phyloP scores from a whole-genome alignment of 208 protist species.

The Trypanosoma mega region DNA sequence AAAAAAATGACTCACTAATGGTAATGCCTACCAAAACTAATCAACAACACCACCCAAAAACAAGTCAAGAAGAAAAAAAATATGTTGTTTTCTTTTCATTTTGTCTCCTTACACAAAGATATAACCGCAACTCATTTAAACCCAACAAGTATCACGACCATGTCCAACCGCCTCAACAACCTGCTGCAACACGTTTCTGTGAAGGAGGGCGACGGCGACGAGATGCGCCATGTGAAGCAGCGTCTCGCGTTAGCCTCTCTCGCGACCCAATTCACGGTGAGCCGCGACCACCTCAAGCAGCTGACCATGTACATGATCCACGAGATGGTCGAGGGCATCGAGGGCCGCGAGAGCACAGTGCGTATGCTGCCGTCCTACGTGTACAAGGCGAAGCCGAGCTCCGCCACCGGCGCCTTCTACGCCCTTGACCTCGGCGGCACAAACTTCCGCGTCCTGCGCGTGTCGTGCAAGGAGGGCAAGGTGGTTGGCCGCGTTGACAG shows the following conservation, averaged over 20 bases:
- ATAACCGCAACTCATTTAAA: not conserved
- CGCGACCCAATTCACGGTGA: slow-evolving; percentile 65
- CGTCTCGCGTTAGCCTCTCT: slow-evolving; percentile 70
- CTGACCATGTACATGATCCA: slow-evolving; percentile 73
- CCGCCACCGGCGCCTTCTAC: slow-evolving; percentile 74
- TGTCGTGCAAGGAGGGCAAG: slow-evolving; percentile 50
- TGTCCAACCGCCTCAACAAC: slow-evolving; percentile 74
- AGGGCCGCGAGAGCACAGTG: slow-evolving; percentile 69
- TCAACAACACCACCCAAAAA: not conserved
- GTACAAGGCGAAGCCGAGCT: slow-evolving; percentile 54
- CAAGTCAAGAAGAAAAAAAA: not conserved
- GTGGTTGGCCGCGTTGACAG: slow-evolving; percentile 37
- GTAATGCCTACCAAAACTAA: not conserved
- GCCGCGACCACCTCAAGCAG: slow-evolving; percentile 55
- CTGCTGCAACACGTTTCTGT: slow-evolving; percentile 76
- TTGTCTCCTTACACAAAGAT: slow-evolving; percentile 1
- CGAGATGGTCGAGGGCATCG: slow-evolving; percentile 83
- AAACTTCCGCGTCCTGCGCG: slow-evolving; percentile 87
- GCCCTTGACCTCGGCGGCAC: slow-evolving; percentile 91
- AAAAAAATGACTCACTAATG: too few relatives aligned
- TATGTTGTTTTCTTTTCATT: slow-evolving; percentile 9
- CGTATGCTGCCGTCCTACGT: slow-evolving; percentile 88
- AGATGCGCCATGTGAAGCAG: slow-evolving; percentile 73
- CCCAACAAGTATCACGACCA: slow-evolving; percentile 16
- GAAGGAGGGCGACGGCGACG: slow-evolving; percentile 48